These are phyloP conservation scores for Vanilla planifolia DNA, from an alignment of 106 monocot species.

Conservation along the genomic window DNA sequence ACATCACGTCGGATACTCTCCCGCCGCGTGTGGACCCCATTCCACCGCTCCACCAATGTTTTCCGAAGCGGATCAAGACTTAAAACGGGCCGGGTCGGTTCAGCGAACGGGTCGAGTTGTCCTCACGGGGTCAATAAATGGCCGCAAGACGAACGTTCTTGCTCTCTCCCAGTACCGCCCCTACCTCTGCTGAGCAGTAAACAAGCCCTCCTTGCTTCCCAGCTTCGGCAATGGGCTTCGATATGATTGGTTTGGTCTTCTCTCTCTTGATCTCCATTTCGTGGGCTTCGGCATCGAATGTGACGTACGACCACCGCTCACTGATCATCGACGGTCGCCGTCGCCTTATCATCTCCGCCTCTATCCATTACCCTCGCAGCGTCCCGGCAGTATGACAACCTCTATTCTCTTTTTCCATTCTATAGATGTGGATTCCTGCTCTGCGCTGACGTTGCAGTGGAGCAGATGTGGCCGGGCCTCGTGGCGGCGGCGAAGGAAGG, in stretches of 20 bases:
- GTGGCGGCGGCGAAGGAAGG: slow-evolving; percentile 78
- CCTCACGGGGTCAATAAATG: no score
- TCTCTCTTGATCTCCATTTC: slow-evolving; percentile 8
- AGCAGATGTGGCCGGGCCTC: slow-evolving; percentile 91
- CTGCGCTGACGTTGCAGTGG: neutral
- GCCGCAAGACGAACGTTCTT: no score
- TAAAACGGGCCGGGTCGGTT: no score
- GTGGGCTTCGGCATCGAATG: slow-evolving; percentile 29
- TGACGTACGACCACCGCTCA: slow-evolving; percentile 86
- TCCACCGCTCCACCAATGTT: no score
- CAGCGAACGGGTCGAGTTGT: no score
- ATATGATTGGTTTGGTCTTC: neutral
- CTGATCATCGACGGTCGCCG: slow-evolving; percentile 85
- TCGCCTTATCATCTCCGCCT: slow-evolving; percentile 78
- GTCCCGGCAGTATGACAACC: slow-evolving; percentile 67
- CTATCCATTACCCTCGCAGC: slow-evolving; percentile 99
- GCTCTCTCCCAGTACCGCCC: slow-evolving; percentile 1
- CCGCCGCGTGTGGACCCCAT: no score
- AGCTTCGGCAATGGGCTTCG: neutral
- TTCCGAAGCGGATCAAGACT: no score
- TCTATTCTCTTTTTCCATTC: neutral
- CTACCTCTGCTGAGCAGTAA: neutral
- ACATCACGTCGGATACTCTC: no score
- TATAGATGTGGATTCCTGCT: neutral
- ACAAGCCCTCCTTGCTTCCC: neutral